Base-by-base conservation (phyloP, 768 basidiomycete species). In the Rubroboletus pulcherrimus region DNA sequence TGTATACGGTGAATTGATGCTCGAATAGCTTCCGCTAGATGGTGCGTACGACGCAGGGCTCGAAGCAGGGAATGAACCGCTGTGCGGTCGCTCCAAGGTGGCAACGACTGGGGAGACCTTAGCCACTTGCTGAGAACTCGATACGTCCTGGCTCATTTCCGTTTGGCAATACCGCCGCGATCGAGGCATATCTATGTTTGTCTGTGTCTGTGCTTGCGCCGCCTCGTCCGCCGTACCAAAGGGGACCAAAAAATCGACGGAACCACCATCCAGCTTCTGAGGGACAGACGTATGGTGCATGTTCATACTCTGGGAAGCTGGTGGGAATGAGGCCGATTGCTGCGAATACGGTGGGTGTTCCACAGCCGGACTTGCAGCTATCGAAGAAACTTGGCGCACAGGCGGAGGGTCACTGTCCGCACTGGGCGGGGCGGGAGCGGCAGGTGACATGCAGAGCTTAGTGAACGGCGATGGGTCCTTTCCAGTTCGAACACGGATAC, bases 401-500 rank as follows among this genome's bases (percentile, higher is more conserved):
- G 58, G 24, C 2, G 59, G 46, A 15, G 55, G 9, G 7, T 65
- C 59, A 52, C 37, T 44, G 49, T 54, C 55, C 42, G 49, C 55
- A 51, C n/a, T 64, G 19, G 62, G 38, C 15, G 61, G 50, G 7
- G 54, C 42, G 26, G 65, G 39, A 24, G 54, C 30, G 31, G 58
- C 12, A 21, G 54, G 35, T 2, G 56, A 39, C 26, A 49, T 42
- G 7, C 54, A 58, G 0, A 57, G 26, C 41, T 60, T 67, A 4
- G 40, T 49, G 33, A 67, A 60, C 24, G 66, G 63, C 14, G 69
- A 57, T 31, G 55, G 51, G 7, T 72, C 68, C 56, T 75, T 75
- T 42, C 71, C 73, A 30, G 74, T 65, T 14, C 81, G 75, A 10
- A 78, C 68, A 15, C 82, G 81, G 42, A 81, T 72, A 37, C 81